phyloP scores from a whole-genome alignment of 2,329 filamentous ascomycete genomes.

The Aspergillus sclerotialis region DNA sequence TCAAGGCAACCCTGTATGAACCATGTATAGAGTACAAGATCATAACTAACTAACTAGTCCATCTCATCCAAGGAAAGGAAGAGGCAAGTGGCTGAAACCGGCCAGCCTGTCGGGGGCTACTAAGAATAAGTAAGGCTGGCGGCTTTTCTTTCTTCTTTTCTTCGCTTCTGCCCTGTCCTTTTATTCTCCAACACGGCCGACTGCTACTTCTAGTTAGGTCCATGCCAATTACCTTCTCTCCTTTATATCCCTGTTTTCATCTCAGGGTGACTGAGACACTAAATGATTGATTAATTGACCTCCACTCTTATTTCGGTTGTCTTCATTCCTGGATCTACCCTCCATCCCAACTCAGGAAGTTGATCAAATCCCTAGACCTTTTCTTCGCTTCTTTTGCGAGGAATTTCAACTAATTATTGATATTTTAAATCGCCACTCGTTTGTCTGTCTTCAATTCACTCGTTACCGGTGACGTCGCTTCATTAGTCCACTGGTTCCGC shows the following conservation, averaged over 20 bases:
- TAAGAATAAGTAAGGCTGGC: too few species aligned
- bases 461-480: constrained; percentile 5
- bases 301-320: neutral
- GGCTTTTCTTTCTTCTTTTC: neutral
- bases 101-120: neutral
- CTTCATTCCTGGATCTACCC: constrained; percentile 3
- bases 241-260: neutral
- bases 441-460: constrained; percentile 1
- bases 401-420: too few species aligned
- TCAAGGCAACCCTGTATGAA: neutral
- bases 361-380: too few species aligned
- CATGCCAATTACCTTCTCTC: neutral
- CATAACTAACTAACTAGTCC: too few species aligned
- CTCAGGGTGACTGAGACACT: neutral
- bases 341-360: too few species aligned
- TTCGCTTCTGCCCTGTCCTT: neutral
- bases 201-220: neutral
- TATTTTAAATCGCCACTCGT: neutral
- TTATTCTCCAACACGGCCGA: too few species aligned
- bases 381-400: too few species aligned
- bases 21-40: too few species aligned
- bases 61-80: too few species aligned
- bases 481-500: constrained; percentile 5
- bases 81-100: neutral
- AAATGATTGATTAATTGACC: neutral